These are phyloP conservation scores for Peronospora belbahrii DNA, from an alignment of 352 stramenopile genomes.

Conservation along the genomic window DNA sequence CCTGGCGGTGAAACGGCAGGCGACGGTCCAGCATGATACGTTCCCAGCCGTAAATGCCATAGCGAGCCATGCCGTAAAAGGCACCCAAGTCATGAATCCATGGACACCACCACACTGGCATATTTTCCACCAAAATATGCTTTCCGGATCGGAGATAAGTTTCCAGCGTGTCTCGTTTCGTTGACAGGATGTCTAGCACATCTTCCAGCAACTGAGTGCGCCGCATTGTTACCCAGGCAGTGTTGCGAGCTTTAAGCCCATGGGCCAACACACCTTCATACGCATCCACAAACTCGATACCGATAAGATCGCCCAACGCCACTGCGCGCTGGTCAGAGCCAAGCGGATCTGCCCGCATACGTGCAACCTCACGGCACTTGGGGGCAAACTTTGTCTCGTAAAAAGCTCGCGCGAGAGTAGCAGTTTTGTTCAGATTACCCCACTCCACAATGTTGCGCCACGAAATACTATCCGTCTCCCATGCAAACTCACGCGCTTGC, in stretches of 20 bases:
- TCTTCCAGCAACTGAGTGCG: constrained; percentile 68
- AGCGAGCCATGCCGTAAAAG: constrained; percentile 72
- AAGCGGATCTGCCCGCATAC: constrained; percentile 73
- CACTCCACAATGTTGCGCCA: constrained; percentile 80
- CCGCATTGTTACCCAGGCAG: constrained; percentile 74
- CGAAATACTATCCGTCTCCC: constrained; percentile 73
- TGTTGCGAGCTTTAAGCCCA: constrained; percentile 79
- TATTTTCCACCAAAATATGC: constrained; percentile 49
- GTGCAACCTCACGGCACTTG: constrained; percentile 68
- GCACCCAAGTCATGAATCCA: constrained; percentile 80
- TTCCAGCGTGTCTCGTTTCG: constrained; percentile 30
- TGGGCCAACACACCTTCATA: constrained; percentile 77
- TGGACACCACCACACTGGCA: constrained; percentile 86
- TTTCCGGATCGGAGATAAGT: constrained; percentile 52
- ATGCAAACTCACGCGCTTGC: constrained; percentile 44
- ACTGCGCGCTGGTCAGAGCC: constrained; percentile 67
- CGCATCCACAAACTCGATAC: constrained; percentile 82
- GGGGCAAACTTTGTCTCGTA: constrained; percentile 70
- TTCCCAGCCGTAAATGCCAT: constrained; percentile 69
- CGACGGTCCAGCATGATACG: constrained; percentile 60
- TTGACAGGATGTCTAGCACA: constrained; percentile 53
- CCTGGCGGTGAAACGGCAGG: constrained; percentile 64
- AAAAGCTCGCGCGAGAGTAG: constrained; percentile 44
- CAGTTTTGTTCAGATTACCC: constrained; percentile 80
- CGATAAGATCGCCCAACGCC: constrained; percentile 65